phyloP scores from a whole-genome alignment of 2,329 filamentous ascomycete species.

The Fusarium sp. region DNA sequence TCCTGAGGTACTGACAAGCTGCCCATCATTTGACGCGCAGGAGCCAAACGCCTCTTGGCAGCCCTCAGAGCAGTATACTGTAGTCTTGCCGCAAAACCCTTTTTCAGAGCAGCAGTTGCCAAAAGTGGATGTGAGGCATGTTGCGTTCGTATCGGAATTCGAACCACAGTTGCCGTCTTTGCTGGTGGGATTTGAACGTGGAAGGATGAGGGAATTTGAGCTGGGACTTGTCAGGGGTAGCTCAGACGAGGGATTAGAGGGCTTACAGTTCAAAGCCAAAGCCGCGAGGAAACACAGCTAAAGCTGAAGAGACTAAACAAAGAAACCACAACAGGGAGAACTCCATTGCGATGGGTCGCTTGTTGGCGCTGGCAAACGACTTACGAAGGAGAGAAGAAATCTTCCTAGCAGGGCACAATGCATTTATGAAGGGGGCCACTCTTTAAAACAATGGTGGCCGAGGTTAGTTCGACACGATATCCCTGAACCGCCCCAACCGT shows the following conservation, averaged over 20 bases:
- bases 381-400: neutral
- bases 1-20: conserved; percentile 12
- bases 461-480: neutral
- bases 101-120: conserved; percentile 24
- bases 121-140: conserved; percentile 24
- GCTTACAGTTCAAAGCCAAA: neutral
- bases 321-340: conserved; percentile 6
- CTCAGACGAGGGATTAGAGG: neutral
- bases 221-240: conserved; percentile 2
- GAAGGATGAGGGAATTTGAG: conserved; percentile 12
- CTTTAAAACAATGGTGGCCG: conserved; percentile 3
- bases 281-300: neutral
- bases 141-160: conserved; percentile 24
- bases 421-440: conserved; percentile 15
- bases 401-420: conserved; percentile 15
- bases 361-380: conserved; percentile 9
- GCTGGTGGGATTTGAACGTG: conserved; percentile 18
- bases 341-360: conserved; percentile 5
- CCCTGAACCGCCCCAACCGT: neutral
- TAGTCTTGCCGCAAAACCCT: conserved; percentile 22
- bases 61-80: conserved; percentile 19
- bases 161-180: conserved; percentile 25
- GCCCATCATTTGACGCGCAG: conserved; percentile 3
- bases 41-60: conserved; percentile 16
- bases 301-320: neutral